Base-by-base conservation (phyloP, 768 basidiomycete genomes). In the Serendipita sp. region DNA sequence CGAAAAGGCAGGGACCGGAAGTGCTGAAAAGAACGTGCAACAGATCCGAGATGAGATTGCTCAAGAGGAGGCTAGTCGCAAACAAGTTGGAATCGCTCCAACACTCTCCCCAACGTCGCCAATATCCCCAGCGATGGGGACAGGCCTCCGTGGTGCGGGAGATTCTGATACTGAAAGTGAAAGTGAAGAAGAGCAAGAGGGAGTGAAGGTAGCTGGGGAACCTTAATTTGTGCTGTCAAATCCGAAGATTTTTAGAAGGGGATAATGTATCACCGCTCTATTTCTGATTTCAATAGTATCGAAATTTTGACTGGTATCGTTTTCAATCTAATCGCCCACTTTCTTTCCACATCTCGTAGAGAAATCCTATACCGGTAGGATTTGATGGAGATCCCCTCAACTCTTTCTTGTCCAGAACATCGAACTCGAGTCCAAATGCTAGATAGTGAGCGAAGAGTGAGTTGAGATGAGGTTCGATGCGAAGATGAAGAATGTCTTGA, bases 331-430 rank as follows among this genome's bases (percentile, higher is more conserved):
- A 72, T 43, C 86, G 79, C 3, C 91, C 93, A 79, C 86, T 86
- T 67, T 90, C 89, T 74, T 81, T 88, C 88, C 93, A 93, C 68
- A 83, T 84, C 70, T 94, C 88, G 83, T 88, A 91, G 23, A 97
- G 76, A 64, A 85, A 74, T 5, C 89, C 90, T 16, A 87, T 79
- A 0, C 91, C 89, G 0, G 87, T 86, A 2, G 66, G 64, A 3
- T 80, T 74, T 55, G 78, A 80, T 1, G 81, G 70, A 44, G 82
- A 75, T 4, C 64, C 64, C 48, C 46, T 71, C 62, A 76, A 68
- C 65, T 78, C 77, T 66, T 74, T 74, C 66, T 75, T 71, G 62
- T 75, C 75, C 46, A 77, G 66, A 62, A 77, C 65, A 64, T 78
- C 75, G 66, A 76, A 78, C 65, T 78, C 77, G 48, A 74, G 73